Conservation (phyloP, 331 rosid genomes). For the Acacia pycnantha region DNA sequence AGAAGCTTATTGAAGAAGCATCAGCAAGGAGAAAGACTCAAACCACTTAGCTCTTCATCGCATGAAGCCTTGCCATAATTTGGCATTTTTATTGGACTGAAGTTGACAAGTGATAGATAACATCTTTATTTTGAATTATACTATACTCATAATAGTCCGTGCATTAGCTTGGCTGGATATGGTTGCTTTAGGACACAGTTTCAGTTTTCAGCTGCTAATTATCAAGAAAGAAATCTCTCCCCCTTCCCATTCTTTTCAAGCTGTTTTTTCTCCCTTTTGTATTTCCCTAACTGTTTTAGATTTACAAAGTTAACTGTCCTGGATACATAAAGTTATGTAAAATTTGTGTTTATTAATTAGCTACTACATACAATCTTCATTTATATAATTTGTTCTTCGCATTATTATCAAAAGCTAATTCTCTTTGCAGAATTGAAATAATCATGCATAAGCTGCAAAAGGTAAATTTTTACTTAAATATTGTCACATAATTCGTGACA, state of each 20-base stretch:
- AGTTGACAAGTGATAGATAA: not conserved
- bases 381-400: not conserved
- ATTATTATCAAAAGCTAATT: not conserved
- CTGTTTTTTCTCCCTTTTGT: not conserved
- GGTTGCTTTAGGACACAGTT: constrained; percentile 1
- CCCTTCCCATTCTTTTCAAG: not conserved
- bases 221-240: not conserved
- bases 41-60: constrained; percentile 34
- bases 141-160: not conserved
- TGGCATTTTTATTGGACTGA: not conserved
- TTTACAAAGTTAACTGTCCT: not conserved
- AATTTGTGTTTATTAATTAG: not conserved
- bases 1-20: constrained; percentile 69
- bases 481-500: too few relatives aligned
- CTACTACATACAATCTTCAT: not conserved
- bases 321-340: constrained; percentile 3
- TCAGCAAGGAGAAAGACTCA: constrained; percentile 46
- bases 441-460: not conserved
- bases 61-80: constrained; percentile 10
- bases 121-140: constrained; percentile 1
- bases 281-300: constrained; percentile 1
- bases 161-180: not conserved
- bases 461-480: too few relatives aligned
- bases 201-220: not conserved
- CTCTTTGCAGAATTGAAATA: not conserved